These are phyloP conservation scores for Cryphonectria nitschkei DNA, from an alignment of 2,329 filamentous ascomycete genomes.

Conservation along the genomic window DNA sequence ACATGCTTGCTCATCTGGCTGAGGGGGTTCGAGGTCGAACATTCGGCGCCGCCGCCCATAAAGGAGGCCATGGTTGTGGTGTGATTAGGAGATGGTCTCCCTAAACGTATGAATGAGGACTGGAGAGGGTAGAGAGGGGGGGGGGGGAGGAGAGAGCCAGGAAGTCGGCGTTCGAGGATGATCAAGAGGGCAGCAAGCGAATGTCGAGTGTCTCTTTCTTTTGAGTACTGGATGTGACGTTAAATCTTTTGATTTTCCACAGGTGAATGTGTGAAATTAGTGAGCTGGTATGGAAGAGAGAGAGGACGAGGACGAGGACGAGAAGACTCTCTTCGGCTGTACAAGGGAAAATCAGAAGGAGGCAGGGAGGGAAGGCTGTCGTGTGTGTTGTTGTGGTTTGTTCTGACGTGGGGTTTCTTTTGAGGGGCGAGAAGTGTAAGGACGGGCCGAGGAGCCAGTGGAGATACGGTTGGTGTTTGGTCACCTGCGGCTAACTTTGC, in stretches of 20 bases:
- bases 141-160: not conserved
- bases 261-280: not conserved
- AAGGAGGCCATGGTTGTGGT: constrained; percentile 75
- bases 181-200: not conserved
- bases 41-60: constrained; percentile 84
- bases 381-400: not conserved
- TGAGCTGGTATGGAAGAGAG: not conserved
- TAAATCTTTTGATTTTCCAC: not conserved
- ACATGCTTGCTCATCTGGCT: constrained; percentile 98
- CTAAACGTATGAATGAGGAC: not conserved
- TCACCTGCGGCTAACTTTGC: constrained; percentile 8
- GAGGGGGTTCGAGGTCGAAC: constrained; percentile 94
- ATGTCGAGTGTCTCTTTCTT: not conserved
- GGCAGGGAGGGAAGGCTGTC: not conserved
- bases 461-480: not conserved
- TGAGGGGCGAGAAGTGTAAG: constrained; percentile 9
- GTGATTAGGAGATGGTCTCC: too few species aligned
- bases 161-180: not conserved
- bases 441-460: constrained; percentile 12
- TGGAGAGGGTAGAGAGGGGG: not conserved
- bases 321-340: not conserved
- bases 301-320: not conserved
- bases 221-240: not conserved
- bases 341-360: not conserved
- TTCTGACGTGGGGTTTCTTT: constrained; percentile 11